Percentiles rank a stretch among this genome's conserved stretches.
Conservation (phyloP, 2,329 filamentous ascomycete species). For the Chrysoporthe puriensis region DNA sequence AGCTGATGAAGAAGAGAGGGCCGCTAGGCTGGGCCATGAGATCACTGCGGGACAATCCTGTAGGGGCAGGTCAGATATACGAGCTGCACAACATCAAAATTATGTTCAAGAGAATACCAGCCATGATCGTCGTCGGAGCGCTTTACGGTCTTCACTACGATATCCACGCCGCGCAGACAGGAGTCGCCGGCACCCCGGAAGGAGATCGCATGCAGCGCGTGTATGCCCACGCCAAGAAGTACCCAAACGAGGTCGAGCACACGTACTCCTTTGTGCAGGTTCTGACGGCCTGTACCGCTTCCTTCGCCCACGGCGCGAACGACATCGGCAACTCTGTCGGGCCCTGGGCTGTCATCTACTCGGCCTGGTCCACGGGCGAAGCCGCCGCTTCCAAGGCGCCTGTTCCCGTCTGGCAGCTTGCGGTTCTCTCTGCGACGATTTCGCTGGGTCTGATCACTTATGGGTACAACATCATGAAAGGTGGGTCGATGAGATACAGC, state of each 20-base stretch:
- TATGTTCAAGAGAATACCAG: conserved; percentile 68
- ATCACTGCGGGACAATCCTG: conserved; percentile 71
- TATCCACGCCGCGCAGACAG: conserved; percentile 76
- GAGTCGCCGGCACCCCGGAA: conserved; percentile 72
- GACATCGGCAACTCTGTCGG: conserved; percentile 75
- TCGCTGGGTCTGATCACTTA: conserved; percentile 73
- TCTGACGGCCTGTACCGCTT: conserved; percentile 71
- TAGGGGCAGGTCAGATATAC: conserved; percentile 74
- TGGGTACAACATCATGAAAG: conserved; percentile 85
- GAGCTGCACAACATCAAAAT: conserved; percentile 72
- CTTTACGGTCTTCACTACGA: conserved; percentile 83
- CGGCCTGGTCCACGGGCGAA: conserved; percentile 66
- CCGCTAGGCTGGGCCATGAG: conserved; percentile 86
- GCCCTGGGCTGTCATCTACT: conserved; percentile 72
- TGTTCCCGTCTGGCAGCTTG: conserved; percentile 78
- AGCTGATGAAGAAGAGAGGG: conserved; percentile 64
- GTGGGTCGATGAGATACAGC: conserved; percentile 43
- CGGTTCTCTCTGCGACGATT: conserved; percentile 66
- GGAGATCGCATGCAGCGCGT: conserved; percentile 71
- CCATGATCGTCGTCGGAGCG: conserved; percentile 62
- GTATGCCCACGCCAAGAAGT: conserved; percentile 66
- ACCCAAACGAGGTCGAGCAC: conserved; percentile 72
- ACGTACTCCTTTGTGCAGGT: conserved; percentile 70
- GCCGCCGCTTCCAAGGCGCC: conserved; percentile 64
- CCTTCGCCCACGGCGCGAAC: conserved; percentile 77